These are phyloP conservation scores for Cladophialophora bantiana DNA, from an alignment of 2,329 filamentous ascomycete species.

Conservation along the genomic window DNA sequence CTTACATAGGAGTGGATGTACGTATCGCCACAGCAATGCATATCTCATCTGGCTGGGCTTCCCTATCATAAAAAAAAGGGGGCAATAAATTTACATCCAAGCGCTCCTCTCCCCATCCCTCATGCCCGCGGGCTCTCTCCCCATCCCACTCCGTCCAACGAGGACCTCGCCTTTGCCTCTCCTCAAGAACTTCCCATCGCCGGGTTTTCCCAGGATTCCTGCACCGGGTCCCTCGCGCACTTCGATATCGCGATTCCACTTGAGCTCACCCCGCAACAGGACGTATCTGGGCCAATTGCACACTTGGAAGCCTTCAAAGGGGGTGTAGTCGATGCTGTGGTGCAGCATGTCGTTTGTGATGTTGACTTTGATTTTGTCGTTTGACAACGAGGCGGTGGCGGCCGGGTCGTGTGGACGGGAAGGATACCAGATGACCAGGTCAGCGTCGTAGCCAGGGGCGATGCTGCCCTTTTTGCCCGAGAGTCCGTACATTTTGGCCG, in stretches of 20 bases:
- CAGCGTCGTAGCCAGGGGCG: slow-evolving; percentile 53
- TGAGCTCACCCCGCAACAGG: slow-evolving; percentile 45
- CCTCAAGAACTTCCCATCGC: slow-evolving; percentile 48
- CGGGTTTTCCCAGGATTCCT: slow-evolving; percentile 43
- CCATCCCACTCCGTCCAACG: slow-evolving; percentile 26
- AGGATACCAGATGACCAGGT: slow-evolving; percentile 54
- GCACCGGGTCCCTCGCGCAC: slow-evolving; percentile 39
- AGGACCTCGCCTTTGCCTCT: slow-evolving; percentile 45
- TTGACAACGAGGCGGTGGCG: neutral
- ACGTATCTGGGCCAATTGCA: slow-evolving; percentile 48
- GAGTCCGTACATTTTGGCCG: slow-evolving; percentile 55
- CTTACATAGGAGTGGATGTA: no score
- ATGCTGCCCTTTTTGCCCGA: slow-evolving; percentile 50
- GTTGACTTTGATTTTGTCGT: slow-evolving; percentile 11
- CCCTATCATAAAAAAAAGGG: neutral
- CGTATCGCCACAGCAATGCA: neutral
- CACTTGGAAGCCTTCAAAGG: slow-evolving; percentile 46
- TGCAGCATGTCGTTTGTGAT: slow-evolving; percentile 46
- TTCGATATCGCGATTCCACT: slow-evolving; percentile 44
- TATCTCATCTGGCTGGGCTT: neutral
- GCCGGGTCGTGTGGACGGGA: slow-evolving; percentile 38
- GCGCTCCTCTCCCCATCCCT: slow-evolving; percentile 28
- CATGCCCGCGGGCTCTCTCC: slow-evolving; percentile 30
- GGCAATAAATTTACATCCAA: slow-evolving; percentile 22
- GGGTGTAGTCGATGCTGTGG: slow-evolving; percentile 49